Conservation (phyloP, 2,329 filamentous ascomycete species). For the Rhynchosporium graminicola region DNA sequence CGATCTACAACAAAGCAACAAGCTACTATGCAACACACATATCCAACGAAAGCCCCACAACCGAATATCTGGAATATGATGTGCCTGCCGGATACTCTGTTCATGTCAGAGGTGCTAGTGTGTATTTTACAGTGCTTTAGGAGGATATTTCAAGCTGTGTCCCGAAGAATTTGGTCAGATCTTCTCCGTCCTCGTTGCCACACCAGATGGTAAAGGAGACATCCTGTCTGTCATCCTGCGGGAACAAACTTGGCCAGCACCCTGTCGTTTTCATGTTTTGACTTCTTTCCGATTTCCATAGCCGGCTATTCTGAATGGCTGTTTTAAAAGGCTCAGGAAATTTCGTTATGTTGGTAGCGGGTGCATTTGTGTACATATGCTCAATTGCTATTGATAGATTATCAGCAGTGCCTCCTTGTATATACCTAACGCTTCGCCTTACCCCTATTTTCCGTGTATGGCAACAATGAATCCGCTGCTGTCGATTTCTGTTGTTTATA, state of each 20-base stretch:
- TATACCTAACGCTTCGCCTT: constrained; percentile 15
- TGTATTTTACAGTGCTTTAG: constrained; percentile 13
- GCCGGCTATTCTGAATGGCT: constrained; percentile 20
- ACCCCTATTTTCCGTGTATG: constrained; percentile 17
- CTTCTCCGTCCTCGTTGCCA: constrained; percentile 11
- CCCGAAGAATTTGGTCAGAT: constrained; percentile 18
- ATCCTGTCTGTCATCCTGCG: constrained; percentile 18
- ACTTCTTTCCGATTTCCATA: constrained; percentile 25
- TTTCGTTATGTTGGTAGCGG: constrained; percentile 22
- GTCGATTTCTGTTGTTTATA: constrained; percentile 14
- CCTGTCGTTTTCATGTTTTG: constrained; percentile 23
- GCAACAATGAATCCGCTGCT: constrained; percentile 7
- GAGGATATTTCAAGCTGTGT: constrained; percentile 13
- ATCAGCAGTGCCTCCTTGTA: constrained; percentile 21
- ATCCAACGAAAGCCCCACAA: constrained; percentile 14
- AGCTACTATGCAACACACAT: background rate
- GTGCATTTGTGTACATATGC: constrained; percentile 25
- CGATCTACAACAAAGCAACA: constrained; percentile 17
- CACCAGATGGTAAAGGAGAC: constrained; percentile 23
- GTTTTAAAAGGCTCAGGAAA: constrained; percentile 22
- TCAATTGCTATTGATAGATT: constrained; percentile 24
- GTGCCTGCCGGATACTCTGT: constrained; percentile 20
- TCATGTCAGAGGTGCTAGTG: constrained; percentile 18
- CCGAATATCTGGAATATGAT: constrained; percentile 13
- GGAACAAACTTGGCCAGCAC: constrained; percentile 21